Base-by-base conservation (phyloP, 2,329 filamentous ascomycete species). In the Claviceps africana region DNA sequence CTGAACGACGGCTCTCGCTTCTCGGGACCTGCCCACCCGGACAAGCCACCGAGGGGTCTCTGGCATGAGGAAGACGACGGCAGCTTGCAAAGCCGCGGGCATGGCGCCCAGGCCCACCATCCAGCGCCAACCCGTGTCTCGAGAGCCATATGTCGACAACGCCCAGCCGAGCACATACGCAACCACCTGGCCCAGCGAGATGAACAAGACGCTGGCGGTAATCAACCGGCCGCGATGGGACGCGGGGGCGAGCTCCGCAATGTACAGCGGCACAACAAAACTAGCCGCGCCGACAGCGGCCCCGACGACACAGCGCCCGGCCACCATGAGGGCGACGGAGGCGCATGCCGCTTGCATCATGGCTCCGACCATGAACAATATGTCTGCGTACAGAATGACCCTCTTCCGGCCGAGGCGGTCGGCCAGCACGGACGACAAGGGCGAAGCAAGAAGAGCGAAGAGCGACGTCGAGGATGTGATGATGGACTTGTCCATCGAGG, bases 41-140 rank as follows among this genome's bases (percentile, higher is more conserved):
- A 95, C 82, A 22, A 96, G 74, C 85, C 88, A 96, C 25, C 91
- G 76, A 35, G 91, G 91, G 13, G 87, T 94, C 68, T 97, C 91
- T 0, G 89, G 89, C 78, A 95, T 84, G 50, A 81, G 72, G 2
- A 81, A 59, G 54, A 96, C 70, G 51, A 94, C 70, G 0, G 74
- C 64, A 5, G 80, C 77, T 64, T 96, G 91, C 3, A 89, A 52
- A 0, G 78, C 65, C 0, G 89, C 90, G 0, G 91, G 91, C 28
- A 85, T 56, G 9, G 86, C 86, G 0, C 90, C 91, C 0, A 96
- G 67, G 0, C 90, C 90, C 0, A 96, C 89, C 79, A 95, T 90
- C 83, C 86, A 94, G 48, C 88, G 75, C 90, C 91, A 97, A 1
- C 85, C 88, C 13, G 75, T 77, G 37, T 61, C 63, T 22, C 64